Conservation (phyloP, 148 eudicot species). For the Fallopia convolvulus region DNA sequence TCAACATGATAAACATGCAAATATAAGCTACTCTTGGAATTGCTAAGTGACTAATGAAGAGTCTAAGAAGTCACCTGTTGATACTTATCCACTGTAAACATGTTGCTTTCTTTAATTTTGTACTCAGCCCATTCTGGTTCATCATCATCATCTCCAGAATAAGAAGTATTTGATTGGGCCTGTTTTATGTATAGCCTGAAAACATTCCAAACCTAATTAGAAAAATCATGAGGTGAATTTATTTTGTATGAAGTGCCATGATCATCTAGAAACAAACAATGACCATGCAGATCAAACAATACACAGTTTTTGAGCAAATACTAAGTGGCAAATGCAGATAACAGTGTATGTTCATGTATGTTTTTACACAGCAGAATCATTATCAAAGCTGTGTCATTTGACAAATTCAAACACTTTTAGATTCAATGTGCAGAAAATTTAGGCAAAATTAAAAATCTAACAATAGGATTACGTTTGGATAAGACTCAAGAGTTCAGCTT, state of each 20-base stretch:
- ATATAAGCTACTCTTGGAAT: not conserved
- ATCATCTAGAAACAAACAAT: not conserved
- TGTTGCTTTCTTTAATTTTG: conserved; percentile 92
- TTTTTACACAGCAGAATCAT: not conserved
- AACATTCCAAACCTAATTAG: not conserved
- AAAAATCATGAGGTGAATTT: not conserved
- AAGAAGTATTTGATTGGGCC: conserved; percentile 44
- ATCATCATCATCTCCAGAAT: conserved; percentile 37
- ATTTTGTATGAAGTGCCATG: not conserved
- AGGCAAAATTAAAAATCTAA: not conserved
- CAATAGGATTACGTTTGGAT: conserved; percentile 66
- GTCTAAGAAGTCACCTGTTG: conserved; percentile 66
- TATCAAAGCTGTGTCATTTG: not conserved
- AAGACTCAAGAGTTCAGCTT: conserved; percentile 79
- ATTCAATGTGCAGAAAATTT: not conserved
- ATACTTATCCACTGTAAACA: conserved; percentile 96
- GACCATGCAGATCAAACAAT: not conserved
- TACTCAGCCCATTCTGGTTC: conserved; percentile 88
- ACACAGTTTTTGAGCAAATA: not conserved
- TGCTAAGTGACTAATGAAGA: not conserved
- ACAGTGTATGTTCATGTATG: not conserved
- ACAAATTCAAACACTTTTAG: not conserved
- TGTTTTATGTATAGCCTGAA: conserved; percentile 85
- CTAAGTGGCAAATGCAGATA: not conserved
- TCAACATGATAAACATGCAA: not conserved